These are phyloP conservation scores for Aquanectria penicillioides DNA, from an alignment of 2,329 filamentous ascomycete genomes.

Conservation along the genomic window DNA sequence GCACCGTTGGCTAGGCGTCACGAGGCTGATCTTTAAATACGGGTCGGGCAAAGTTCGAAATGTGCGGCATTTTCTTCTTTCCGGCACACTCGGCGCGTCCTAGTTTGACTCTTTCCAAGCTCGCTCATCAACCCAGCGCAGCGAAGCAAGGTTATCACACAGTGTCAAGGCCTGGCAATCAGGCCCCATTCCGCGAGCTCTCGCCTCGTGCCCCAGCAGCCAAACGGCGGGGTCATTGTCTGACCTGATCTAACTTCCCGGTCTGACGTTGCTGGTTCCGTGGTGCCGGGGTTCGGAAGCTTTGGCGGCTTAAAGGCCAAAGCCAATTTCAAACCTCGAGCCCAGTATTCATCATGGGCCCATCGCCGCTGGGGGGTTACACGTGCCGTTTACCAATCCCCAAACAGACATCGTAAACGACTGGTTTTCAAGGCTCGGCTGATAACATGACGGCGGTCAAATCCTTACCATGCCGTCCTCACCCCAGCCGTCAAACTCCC, in stretches of 20 bases:
- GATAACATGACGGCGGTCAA: background rate
- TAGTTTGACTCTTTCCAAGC: background rate
- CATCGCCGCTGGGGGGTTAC: background rate
- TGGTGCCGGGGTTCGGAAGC: background rate
- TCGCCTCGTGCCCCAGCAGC: constrained; percentile 11
- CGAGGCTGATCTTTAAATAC: constrained; percentile 3
- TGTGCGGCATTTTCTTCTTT: constrained; percentile 20
- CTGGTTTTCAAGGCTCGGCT: background rate
- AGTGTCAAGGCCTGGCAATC: background rate
- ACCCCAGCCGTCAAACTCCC: too few relatives aligned
- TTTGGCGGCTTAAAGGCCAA: constrained; percentile 20
- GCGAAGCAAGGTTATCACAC: constrained; percentile 1
- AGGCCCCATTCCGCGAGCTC: constrained; percentile 9
- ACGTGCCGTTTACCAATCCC: constrained; percentile 2
- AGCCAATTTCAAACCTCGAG: constrained; percentile 10
- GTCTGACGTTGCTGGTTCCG: constrained; percentile 4
- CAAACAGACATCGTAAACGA: constrained; percentile 10
- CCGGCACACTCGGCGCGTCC: background rate
- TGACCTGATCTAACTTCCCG: constrained; percentile 21
- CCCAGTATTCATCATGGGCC: constrained; percentile 1
- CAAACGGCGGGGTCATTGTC: constrained; percentile 14
- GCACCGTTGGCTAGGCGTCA: constrained; percentile 3
- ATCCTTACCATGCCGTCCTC: too few relatives aligned
- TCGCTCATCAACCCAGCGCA: too few relatives aligned
- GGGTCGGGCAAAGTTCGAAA: background rate